phyloP scores from a whole-genome alignment of 371 early-diverging fungal genomes.

The Paraphysoderma sedebokerense region DNA sequence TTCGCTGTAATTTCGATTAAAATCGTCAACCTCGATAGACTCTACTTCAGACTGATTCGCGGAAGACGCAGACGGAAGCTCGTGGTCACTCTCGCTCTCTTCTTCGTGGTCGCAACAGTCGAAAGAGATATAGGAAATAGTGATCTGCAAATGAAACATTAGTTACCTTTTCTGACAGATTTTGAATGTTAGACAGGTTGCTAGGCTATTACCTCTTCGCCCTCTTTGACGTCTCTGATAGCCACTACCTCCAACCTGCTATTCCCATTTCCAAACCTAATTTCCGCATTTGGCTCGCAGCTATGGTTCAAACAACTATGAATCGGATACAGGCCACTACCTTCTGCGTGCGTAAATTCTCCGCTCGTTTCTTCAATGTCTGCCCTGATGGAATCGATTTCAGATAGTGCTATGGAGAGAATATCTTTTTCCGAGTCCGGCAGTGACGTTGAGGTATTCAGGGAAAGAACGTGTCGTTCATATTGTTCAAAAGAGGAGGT shows the following conservation, averaged over 20 bases:
- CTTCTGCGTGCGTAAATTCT: conserved; percentile 5
- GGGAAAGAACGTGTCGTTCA: background rate
- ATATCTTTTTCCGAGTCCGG: background rate
- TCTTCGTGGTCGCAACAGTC: background rate
- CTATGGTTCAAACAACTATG: conserved; percentile 4
- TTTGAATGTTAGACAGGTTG: too few species aligned
- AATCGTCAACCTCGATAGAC: background rate
- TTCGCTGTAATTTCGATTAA: background rate
- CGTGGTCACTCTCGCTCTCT: background rate
- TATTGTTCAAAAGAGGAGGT: background rate
- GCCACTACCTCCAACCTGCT: background rate
- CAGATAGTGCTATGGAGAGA: background rate
- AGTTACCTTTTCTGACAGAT: background rate
- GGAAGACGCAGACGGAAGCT: background rate
- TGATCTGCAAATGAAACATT: background rate
- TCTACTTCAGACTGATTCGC: too few species aligned
- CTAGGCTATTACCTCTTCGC: conserved; percentile 5
- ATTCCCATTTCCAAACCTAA: background rate
- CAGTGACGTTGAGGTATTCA: background rate
- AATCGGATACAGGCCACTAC: conserved; percentile 3
- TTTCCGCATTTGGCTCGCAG: conserved; percentile 5
- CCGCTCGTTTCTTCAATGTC: conserved; percentile 4
- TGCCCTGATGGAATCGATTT: conserved; percentile 1
- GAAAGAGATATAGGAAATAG: conserved; percentile 2
- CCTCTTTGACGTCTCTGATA: background rate